Evolutionary conservation across 2,329 filamentous ascomycete genomes (phyloP), one percentile per base, ranked within the genome.

Genomic region (Parafenestella ontariensis): DNA sequence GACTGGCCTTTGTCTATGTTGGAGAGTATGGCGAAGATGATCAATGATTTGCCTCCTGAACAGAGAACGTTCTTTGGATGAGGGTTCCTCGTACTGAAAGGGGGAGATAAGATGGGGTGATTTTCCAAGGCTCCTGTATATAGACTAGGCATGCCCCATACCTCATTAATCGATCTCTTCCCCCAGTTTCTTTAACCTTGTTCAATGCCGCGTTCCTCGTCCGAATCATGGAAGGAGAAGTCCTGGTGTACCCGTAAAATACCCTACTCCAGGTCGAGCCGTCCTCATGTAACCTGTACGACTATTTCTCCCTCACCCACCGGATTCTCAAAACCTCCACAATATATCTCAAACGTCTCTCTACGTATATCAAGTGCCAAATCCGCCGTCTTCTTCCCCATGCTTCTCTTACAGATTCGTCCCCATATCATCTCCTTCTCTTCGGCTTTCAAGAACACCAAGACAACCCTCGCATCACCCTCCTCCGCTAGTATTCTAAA

Each of bases 281-380:
- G 21, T 13, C 28, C 4, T 39, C 36, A 56, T 10, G 23, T 17
- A n/a, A 57, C 54, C 2, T 52, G 39, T 28, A 57, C n/a, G 1
- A 55, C 33, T 17, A 52, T 36, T 24, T 62, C 59, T 0, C 43
- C 48, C 40, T 62, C 56, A 6, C 33, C 48, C 2, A 46, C 42
- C 3, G 56, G 53, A 40, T 59, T 29, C 31, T 62, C 59, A 8
- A 62, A 56, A 11, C 53, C 53, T 4, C 20, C 8, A 52, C 56
- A 62, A 24, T 59, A 62, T 45, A 45, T 39, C 5, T 57, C 50
- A 23, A 62, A 55, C 2, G 33, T 54, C 8, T 54, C 56, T 17
- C 50, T 45, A 23, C 34, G 50, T 13, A 59, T 57, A 23, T 59
- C 48, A 2, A 56, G 34, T 10, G 50, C 56, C 17, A 43, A 54